These are phyloP conservation scores for Diplotaxis tenuifolia DNA, from an alignment of 345 rosid species.

Conservation along the genomic window DNA sequence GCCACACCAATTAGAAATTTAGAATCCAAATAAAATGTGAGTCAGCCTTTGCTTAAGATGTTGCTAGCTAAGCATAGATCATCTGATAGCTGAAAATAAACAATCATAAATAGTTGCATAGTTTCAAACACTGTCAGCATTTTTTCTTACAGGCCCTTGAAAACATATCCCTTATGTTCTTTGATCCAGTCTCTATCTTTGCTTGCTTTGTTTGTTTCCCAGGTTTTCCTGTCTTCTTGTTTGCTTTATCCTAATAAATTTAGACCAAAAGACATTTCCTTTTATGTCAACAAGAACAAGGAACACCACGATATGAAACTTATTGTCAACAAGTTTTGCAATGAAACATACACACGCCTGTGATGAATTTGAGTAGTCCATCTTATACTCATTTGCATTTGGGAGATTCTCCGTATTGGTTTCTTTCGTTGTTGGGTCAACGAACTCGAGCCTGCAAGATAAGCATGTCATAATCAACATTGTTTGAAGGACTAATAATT, in stretches of 20 bases:
- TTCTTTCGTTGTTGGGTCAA: conserved; percentile 38
- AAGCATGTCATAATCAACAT: not conserved
- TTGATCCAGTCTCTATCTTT: conserved; percentile 71
- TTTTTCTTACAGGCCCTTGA: conserved; percentile 62
- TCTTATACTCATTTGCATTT: conserved; percentile 34
- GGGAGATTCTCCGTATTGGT: conserved; percentile 35
- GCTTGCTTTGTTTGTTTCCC: conserved; percentile 62
- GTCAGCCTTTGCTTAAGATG: not conserved
- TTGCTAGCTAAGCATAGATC: conserved; percentile 1
- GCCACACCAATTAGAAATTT: not conserved
- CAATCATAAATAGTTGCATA: not conserved
- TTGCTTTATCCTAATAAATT: conserved; percentile 49
- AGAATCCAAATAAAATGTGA: not conserved
- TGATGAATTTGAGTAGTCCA: conserved; percentile 34
- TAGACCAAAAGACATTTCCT: not conserved
- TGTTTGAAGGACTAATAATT: not conserved
- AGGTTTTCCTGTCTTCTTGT: conserved; percentile 46
- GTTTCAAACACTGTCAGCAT: conserved; percentile 37
- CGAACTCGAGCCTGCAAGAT: conserved; percentile 52
- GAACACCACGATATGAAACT: not conserved
- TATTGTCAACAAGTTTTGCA: not conserved
- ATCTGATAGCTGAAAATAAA: not conserved
- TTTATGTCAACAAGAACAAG: not conserved
- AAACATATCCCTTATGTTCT: conserved; percentile 85
- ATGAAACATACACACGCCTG: conserved; percentile 47